A percentile compares a stretch with the other conserved stretches of the same genome.
Conservation (phyloP, 352 stramenopile genomes). For the Pelagophyceae sp. region DNA sequence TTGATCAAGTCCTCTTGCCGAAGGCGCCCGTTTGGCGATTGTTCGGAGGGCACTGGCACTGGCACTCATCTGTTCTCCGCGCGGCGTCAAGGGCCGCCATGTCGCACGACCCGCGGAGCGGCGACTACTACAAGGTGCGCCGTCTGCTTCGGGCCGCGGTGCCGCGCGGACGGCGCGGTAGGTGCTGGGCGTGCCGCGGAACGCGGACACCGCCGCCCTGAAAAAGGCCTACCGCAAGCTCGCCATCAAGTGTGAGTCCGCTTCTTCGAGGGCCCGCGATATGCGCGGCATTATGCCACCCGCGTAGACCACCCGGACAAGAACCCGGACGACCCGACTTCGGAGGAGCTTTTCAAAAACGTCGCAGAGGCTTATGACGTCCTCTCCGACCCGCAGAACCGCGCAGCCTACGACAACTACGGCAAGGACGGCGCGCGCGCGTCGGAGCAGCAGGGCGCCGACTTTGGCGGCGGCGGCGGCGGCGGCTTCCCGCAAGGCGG, state of each 20-base stretch:
- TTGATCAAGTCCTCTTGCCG: no score
- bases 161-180: no score
- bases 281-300: no score
- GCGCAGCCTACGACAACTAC: slow-evolving; percentile 83
- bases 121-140: slow-evolving; percentile 38
- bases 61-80: no score
- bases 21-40: no score
- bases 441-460: slow-evolving; percentile 40
- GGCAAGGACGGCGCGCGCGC: slow-evolving; percentile 65
- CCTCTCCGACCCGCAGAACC: slow-evolving; percentile 75
- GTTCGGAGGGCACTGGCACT: no score
- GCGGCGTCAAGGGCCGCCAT: no score
- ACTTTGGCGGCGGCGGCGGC: slow-evolving; percentile 61
- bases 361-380: slow-evolving; percentile 75
- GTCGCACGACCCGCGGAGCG: slow-evolving; percentile 18
- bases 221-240: slow-evolving; percentile 35
- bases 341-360: slow-evolving; percentile 64
- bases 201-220: slow-evolving; percentile 27
- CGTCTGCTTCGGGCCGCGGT: no score
- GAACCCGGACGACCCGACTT: slow-evolving; percentile 19
- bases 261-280: no score
- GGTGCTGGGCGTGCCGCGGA: slow-evolving; percentile 32
- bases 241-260: slow-evolving; percentile 19
- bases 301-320: slow-evolving; percentile 22
- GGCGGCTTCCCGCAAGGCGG: slow-evolving; percentile 55